phyloP scores from a whole-genome alignment of 257 asterid species.

The Solanum infundibuliforme region DNA sequence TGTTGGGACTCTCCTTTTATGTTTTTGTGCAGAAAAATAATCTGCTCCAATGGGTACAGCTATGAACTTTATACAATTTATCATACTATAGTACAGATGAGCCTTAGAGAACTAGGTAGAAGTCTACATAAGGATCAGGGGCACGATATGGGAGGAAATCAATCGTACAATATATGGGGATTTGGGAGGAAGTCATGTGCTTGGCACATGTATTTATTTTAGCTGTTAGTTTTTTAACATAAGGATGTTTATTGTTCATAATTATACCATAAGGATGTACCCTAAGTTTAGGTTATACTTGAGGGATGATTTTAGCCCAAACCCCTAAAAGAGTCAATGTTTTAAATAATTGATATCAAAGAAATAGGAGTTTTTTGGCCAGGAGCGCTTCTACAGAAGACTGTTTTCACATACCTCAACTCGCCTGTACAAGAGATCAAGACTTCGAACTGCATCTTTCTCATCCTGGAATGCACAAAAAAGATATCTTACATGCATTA shows the following conservation, averaged over 20 bases:
- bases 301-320: not conserved
- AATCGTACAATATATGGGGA: not conserved
- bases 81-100: not conserved
- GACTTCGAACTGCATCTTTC: constrained; percentile 90
- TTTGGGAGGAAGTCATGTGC: not conserved
- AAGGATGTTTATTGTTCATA: not conserved
- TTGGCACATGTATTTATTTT: not conserved
- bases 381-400: not conserved
- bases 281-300: too few species aligned
- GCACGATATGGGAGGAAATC: not conserved
- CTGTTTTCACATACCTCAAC: constrained; percentile 53
- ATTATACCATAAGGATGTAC: not conserved
- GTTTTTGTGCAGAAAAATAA: not conserved
- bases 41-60: not conserved
- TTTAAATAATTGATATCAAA: not conserved
- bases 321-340: not conserved
- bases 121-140: not conserved
- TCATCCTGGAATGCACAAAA: constrained; percentile 55
- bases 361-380: not conserved
- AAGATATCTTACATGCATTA: not conserved
- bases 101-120: not conserved
- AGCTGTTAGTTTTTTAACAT: not conserved
- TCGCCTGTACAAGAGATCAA: constrained; percentile 91
- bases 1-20: not conserved
- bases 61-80: not conserved